A percentile compares a stretch with the other conserved stretches of the same genome.
phyloP scores from a whole-genome alignment of 164 flowering plant species.

The Vitis rupestris region DNA sequence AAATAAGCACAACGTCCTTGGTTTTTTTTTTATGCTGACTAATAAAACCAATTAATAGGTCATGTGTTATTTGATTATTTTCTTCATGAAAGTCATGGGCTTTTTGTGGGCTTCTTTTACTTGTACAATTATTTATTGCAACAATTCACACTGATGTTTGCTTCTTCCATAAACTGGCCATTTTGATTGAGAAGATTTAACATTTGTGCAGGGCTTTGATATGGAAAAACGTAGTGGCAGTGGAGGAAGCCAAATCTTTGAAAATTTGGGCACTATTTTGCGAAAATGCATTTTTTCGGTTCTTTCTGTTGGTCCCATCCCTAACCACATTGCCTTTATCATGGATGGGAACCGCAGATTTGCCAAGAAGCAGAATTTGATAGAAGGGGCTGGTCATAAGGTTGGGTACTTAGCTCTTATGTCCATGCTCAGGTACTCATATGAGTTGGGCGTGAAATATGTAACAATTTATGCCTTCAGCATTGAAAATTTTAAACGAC shows the following conservation, averaged over 20 bases:
- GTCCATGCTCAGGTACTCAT: constrained; percentile 33
- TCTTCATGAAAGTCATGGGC: not conserved
- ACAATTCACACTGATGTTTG: not conserved
- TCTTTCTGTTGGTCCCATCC: constrained; percentile 57
- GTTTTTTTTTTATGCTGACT: not conserved
- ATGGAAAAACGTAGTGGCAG: constrained; percentile 10
- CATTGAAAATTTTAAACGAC: constrained; percentile 40
- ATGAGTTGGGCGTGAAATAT: constrained; percentile 34
- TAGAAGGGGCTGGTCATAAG: constrained; percentile 46
- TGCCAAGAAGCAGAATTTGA: constrained; percentile 39
- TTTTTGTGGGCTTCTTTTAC: not conserved
- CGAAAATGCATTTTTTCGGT: constrained; percentile 31
- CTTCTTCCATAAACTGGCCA: not conserved
- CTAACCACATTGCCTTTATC: constrained; percentile 60
- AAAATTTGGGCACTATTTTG: constrained; percentile 9
- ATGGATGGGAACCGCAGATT: constrained; percentile 74
- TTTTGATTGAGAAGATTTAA: not conserved
- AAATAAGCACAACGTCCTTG: constrained; percentile 32
- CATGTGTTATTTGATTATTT: not conserved
- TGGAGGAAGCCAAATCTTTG: constrained; percentile 1
- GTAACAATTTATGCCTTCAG: constrained; percentile 50
- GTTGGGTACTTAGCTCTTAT: constrained; percentile 45
- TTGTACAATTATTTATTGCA: not conserved
- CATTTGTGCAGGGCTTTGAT: constrained; percentile 1
- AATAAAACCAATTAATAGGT: not conserved